Conservation (phyloP, 805 yeast species). For the Candida piceae region DNA sequence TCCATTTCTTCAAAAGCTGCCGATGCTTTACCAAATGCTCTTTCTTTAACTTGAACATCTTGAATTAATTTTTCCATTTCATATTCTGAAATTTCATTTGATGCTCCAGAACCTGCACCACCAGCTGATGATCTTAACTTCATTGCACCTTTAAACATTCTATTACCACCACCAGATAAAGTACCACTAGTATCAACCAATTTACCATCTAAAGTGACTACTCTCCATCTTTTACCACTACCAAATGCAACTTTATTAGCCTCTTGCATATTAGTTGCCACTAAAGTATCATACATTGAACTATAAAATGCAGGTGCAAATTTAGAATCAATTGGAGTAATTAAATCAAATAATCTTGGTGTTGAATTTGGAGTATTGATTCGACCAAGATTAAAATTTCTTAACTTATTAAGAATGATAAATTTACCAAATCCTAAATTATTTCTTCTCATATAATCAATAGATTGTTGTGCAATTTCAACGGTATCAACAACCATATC, state of each 20-base stretch:
- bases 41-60: slow-evolving; percentile 51
- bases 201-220: slow-evolving; percentile 89
- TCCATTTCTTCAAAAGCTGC: slow-evolving; percentile 56
- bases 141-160: slow-evolving; percentile 73
- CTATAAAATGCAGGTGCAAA: slow-evolving; percentile 88
- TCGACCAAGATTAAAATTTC: slow-evolving; percentile 51
- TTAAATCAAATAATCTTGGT: slow-evolving; percentile 81
- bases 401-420: slow-evolving; percentile 70
- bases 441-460: slow-evolving; percentile 76
- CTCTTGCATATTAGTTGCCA: slow-evolving; percentile 68
- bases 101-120: slow-evolving; percentile 3
- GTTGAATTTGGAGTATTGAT: slow-evolving; percentile 70
- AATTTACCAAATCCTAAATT: slow-evolving; percentile 87
- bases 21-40: slow-evolving; percentile 43
- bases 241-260: slow-evolving; percentile 91
- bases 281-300: slow-evolving; percentile 81
- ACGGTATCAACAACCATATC: slow-evolving; percentile 87
- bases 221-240: slow-evolving; percentile 65
- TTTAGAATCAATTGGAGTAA: slow-evolving; percentile 57
- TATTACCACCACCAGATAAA: slow-evolving; percentile 92
- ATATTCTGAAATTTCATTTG: slow-evolving; percentile 42
- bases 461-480: slow-evolving; percentile 55
- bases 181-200: slow-evolving; percentile 92
- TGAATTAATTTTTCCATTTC: slow-evolving; percentile 51
- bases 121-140: slow-evolving; percentile 38